Conservation (phyloP, 805 yeast genomes). For the Starmerella roubikii region DNA sequence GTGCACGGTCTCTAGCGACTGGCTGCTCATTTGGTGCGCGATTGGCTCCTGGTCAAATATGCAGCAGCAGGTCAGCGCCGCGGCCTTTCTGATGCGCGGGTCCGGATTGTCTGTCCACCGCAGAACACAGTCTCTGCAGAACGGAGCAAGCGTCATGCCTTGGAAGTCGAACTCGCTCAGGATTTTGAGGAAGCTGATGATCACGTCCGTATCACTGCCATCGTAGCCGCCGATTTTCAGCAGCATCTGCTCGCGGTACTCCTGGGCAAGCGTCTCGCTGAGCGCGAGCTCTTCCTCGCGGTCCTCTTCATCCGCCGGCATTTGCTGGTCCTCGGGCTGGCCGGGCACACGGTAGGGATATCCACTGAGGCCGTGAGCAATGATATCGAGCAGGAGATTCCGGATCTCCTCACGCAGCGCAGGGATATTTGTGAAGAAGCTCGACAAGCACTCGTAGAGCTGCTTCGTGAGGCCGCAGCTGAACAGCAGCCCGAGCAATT, state of each 20-base stretch:
- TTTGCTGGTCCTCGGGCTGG: constrained; percentile 40
- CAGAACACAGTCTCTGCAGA: constrained; percentile 74
- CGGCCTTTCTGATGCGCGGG: constrained; percentile 66
- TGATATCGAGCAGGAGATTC: constrained; percentile 51
- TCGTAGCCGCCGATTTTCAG: constrained; percentile 53
- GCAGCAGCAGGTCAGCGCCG: constrained; percentile 71
- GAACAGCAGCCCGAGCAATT: constrained; percentile 63
- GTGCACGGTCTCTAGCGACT: constrained; percentile 69
- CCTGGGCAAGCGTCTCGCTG: constrained; percentile 39
- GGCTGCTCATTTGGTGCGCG: constrained; percentile 67
- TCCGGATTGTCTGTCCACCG: constrained; percentile 69
- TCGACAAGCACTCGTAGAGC: constrained; percentile 60
- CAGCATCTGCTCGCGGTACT: constrained; percentile 62
- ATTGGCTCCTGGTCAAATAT: constrained; percentile 69
- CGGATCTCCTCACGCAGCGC: constrained; percentile 63
- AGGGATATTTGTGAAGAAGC: constrained; percentile 60
- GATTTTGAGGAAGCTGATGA: constrained; percentile 69
- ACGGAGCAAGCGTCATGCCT: constrained; percentile 67
- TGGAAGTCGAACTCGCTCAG: constrained; percentile 61
- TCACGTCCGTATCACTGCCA: constrained; percentile 35
- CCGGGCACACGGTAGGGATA: constrained; percentile 74
- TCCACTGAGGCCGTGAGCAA: constrained; percentile 70
- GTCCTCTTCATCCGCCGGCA: neutral
- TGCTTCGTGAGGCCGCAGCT: constrained; percentile 74
- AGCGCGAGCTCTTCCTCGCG: constrained; percentile 9